These are phyloP conservation scores for Trichocomaceae sp. DNA, from an alignment of 2,329 filamentous ascomycete genomes.

Conservation along the genomic window DNA sequence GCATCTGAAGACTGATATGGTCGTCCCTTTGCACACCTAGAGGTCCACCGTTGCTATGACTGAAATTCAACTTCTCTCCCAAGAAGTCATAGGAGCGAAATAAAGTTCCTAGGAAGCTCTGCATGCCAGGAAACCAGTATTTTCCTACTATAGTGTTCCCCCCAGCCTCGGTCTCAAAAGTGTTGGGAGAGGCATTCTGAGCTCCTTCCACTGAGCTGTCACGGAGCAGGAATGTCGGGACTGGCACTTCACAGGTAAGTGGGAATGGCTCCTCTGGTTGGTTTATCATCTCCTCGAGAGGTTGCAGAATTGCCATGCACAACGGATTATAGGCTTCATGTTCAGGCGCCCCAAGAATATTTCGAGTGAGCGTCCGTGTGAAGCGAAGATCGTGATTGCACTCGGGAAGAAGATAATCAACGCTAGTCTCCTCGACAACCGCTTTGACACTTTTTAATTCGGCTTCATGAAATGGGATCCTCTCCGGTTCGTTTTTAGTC, in stretches of 20 bases:
- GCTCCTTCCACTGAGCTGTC: neutral
- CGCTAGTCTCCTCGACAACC: conserved; percentile 24
- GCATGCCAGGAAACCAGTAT: conserved; percentile 31
- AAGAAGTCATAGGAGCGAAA: conserved; percentile 28
- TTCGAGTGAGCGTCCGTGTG: conserved; percentile 26
- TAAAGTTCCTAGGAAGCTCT: conserved; percentile 22
- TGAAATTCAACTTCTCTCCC: conserved; percentile 27
- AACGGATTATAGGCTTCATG: conserved; percentile 13
- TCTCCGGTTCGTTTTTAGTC: neutral
- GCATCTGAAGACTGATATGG: conserved; percentile 28
- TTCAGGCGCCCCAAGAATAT: conserved; percentile 20
- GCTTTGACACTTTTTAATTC: conserved; percentile 26
- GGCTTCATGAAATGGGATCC: conserved; percentile 10
- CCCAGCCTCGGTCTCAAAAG: neutral
- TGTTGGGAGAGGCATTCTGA: neutral
- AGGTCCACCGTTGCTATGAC: conserved; percentile 28
- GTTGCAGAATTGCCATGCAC: conserved; percentile 17
- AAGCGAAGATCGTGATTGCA: conserved; percentile 35
- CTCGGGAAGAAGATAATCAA: conserved; percentile 37
- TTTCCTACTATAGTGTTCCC: conserved; percentile 20
- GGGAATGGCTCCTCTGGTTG: conserved; percentile 19
- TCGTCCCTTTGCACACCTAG: conserved; percentile 24
- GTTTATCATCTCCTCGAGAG: conserved; percentile 10
- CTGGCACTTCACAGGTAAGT: conserved; percentile 24
- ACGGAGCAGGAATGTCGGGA: conserved; percentile 19